phyloP scores from a whole-genome alignment of 75 land plant genomes.

The Ceratopteris richardii region DNA sequence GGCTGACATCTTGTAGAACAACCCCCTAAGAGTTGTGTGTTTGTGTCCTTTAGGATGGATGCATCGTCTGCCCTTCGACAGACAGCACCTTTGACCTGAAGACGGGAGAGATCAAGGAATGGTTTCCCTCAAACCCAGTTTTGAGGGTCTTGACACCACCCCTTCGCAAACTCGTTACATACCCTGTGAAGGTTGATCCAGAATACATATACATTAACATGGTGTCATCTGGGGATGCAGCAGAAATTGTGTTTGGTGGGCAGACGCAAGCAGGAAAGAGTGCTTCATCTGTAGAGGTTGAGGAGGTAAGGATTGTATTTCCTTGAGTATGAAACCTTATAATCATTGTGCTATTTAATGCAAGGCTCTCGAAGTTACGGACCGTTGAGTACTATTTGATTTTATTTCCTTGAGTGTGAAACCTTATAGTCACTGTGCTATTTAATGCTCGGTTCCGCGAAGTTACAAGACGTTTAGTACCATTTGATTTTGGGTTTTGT shows the following conservation, averaged over 20 bases:
- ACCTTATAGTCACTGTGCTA: too few relatives aligned
- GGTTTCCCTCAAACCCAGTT: slow-evolving; percentile 96
- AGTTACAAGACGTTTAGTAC: too few relatives aligned
- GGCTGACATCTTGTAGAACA: too few relatives aligned
- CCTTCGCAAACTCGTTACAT: slow-evolving; percentile 49
- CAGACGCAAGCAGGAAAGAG: slow-evolving; percentile 79
- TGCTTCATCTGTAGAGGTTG: slow-evolving; percentile 75
- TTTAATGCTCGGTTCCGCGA: too few relatives aligned
- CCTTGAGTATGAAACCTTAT: too few relatives aligned
- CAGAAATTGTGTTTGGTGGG: slow-evolving; percentile 98
- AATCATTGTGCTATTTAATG: too few relatives aligned
- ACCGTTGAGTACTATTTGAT: too few relatives aligned
- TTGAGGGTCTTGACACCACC: slow-evolving; percentile 68
- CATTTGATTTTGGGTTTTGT: too few relatives aligned
- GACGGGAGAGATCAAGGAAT: slow-evolving; percentile 83
- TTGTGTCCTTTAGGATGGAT: slow-evolving; percentile 64
- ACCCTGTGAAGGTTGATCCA: slow-evolving; percentile 70
- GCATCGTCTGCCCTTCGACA: slow-evolving; percentile 90
- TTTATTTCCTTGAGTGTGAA: too few relatives aligned
- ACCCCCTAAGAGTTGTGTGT: too few relatives aligned
- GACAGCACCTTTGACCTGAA: slow-evolving; percentile 85
- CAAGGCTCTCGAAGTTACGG: too few relatives aligned
- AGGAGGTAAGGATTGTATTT: slow-evolving; percentile 94
- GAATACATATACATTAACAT: slow-evolving; percentile 74
- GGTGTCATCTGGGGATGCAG: slow-evolving; percentile 31